These are phyloP conservation scores for Solanum gandarillasii DNA, from an alignment of 257 asterid species.

Conservation along the genomic window DNA sequence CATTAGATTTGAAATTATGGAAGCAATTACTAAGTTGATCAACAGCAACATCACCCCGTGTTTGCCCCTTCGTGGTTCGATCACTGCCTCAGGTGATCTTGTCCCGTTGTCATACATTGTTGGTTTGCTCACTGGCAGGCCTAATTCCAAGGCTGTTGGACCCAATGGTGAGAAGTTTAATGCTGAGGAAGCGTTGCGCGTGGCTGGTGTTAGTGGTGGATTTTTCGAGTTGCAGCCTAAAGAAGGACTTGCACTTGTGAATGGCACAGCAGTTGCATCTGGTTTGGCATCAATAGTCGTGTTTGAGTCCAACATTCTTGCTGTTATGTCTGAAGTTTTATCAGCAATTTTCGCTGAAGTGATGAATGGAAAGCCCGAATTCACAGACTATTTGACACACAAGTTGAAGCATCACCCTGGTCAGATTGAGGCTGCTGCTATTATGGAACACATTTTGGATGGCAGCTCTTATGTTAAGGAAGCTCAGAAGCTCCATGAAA, in stretches of 20 bases:
- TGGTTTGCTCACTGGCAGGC: not conserved
- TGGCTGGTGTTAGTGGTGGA: not conserved
- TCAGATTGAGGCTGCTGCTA: too few species aligned
- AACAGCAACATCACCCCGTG: not conserved
- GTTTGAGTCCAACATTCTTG: not conserved
- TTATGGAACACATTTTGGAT: too few species aligned
- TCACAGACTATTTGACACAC: too few species aligned
- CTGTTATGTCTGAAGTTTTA: not conserved
- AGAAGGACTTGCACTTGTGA: not conserved
- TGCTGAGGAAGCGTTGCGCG: not conserved
- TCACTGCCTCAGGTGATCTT: not conserved
- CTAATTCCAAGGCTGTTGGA: not conserved
- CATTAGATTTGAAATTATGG: not conserved
- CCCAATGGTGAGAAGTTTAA: not conserved
- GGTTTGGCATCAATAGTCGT: not conserved
- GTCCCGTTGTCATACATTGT: not conserved
- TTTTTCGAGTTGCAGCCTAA: not conserved
- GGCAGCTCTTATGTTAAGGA: too few species aligned
- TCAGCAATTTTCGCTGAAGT: not conserved
- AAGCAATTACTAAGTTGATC: not conserved
- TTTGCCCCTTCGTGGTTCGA: not conserved
- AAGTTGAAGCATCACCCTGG: too few species aligned
- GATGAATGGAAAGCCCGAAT: not conserved
- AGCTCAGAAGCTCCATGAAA: too few species aligned
- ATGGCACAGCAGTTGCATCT: not conserved